Conservation (phyloP, 345 rosid genomes). For the Brassica carinata region DNA sequence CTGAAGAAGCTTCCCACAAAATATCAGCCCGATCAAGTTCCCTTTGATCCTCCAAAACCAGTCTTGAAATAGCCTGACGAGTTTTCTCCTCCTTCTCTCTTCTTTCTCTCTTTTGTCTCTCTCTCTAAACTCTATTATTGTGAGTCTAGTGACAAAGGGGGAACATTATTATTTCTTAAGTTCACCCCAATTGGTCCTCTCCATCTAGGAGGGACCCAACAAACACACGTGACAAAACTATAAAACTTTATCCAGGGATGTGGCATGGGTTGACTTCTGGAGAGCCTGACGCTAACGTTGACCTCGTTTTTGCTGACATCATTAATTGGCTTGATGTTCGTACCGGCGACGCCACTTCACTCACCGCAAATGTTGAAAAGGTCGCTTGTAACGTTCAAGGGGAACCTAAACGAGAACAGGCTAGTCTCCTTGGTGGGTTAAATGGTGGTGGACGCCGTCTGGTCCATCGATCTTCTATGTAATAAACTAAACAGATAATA, state of each 20-base stretch:
- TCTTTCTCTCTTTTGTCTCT: too few species aligned
- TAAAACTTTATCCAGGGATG: conserved; percentile 85
- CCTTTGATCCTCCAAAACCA: too few species aligned
- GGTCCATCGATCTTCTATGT: conserved; percentile 69
- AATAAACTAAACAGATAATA: conserved; percentile 28
- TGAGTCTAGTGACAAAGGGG: too few species aligned
- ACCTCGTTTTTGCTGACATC: conserved; percentile 72
- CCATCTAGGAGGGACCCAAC: too few species aligned
- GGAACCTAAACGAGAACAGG: conserved; percentile 14
- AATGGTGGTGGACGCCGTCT: conserved; percentile 49
- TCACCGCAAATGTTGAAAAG: conserved; percentile 9
- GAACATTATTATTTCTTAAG: too few species aligned
- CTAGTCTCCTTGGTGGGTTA: conserved; percentile 61
- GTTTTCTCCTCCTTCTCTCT: too few species aligned
- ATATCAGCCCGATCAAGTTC: too few species aligned
- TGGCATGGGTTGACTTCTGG: conserved; percentile 92
- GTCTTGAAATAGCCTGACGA: too few species aligned
- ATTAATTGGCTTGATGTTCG: conserved; percentile 71
- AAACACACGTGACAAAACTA: conserved; percentile 80
- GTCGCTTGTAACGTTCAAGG: conserved; percentile 15
- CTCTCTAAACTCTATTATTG: too few species aligned
- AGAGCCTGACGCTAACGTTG: conserved; percentile 75
- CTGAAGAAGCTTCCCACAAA: too few species aligned
- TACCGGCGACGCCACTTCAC: conserved; percentile 23
- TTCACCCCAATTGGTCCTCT: too few species aligned